phyloP scores from a whole-genome alignment of 495 filamentous ascomycete genomes.

The Ascobolus immersus region DNA sequence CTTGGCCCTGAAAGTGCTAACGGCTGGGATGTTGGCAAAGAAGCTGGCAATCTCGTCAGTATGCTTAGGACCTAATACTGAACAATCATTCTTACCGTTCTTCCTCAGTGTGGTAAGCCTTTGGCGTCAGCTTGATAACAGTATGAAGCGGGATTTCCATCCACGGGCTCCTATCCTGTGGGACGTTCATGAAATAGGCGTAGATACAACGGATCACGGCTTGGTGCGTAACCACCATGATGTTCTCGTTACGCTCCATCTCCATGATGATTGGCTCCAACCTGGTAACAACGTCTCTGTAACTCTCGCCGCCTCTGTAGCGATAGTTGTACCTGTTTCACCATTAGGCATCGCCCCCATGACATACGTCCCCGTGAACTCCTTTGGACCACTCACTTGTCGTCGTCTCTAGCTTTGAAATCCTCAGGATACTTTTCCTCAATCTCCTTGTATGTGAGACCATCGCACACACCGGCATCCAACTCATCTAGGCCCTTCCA shows the following conservation, averaged over 20 bases:
- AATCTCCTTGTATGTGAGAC: constrained; percentile 84
- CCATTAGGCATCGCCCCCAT: constrained; percentile 2
- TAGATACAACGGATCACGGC: constrained; percentile 93
- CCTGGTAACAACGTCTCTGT: constrained; percentile 90
- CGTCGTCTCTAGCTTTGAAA: constrained; percentile 78
- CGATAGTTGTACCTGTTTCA: constrained; percentile 58
- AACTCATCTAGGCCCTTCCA: constrained; percentile 98
- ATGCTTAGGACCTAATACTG: background rate
- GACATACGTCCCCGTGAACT: too few relatives aligned
- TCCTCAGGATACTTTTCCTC: constrained; percentile 75
- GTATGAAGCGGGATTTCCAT: constrained; percentile 90
- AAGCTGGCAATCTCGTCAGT: constrained; percentile 20
- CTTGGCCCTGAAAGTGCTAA: constrained; percentile 83
- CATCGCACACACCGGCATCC: constrained; percentile 87
- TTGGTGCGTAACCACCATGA: constrained; percentile 94
- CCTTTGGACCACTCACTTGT: constrained; percentile 40
- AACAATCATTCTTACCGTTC: constrained; percentile 25
- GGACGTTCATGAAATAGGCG: constrained; percentile 91
- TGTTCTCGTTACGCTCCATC: constrained; percentile 79
- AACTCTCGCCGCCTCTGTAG: constrained; percentile 87
- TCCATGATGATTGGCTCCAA: constrained; percentile 99
- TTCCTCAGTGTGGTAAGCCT: constrained; percentile 79
- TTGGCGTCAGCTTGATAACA: constrained; percentile 81
- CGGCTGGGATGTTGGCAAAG: constrained; percentile 73
- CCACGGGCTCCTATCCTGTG: constrained; percentile 85